phyloP scores from a whole-genome alignment of 352 stramenopile genomes.

The Phytophthora europaea region DNA sequence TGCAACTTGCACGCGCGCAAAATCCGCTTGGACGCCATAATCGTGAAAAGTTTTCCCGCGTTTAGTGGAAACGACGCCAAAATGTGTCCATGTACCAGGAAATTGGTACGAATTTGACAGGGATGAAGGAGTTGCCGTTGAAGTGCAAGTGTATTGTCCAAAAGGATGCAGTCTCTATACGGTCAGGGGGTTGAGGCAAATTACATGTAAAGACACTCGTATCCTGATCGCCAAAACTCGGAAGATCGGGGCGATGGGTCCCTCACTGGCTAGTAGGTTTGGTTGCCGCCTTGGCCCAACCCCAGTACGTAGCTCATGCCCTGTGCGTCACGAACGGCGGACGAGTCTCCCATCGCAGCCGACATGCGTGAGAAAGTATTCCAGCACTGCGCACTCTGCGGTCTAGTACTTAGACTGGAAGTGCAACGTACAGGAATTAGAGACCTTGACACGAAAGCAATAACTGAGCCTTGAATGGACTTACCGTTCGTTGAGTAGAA shows the following conservation, averaged over 20 bases:
- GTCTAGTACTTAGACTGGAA: conserved; percentile 67
- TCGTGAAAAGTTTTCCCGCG: conserved; percentile 33
- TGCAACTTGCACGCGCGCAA: conserved; percentile 89
- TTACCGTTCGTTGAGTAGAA: conserved; percentile 87
- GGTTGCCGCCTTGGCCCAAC: conserved; percentile 78
- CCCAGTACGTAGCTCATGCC: conserved; percentile 92
- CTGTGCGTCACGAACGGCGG: conserved; percentile 84
- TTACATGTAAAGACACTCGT: conserved; percentile 4
- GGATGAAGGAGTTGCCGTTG: not conserved
- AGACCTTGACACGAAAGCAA: not conserved
- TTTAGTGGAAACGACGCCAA: conserved; percentile 12
- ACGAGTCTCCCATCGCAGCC: conserved; percentile 72
- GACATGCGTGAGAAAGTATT: conserved; percentile 80
- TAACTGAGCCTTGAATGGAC: not conserved
- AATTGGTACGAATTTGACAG: conserved; percentile 19
- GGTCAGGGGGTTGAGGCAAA: not conserved
- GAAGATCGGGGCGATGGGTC: conserved; percentile 12
- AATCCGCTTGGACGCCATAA: conserved; percentile 82
- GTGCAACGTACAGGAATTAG: conserved; percentile 7
- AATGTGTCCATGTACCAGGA: conserved; percentile 25
- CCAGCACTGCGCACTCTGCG: conserved; percentile 88
- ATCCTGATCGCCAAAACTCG: conserved; percentile 20
- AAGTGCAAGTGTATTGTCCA: conserved; percentile 18
- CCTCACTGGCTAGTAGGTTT: conserved; percentile 62
- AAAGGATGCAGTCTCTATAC: conserved; percentile 30